Percentiles rank a stretch among this genome's conserved stretches.
Evolutionary conservation across 2,329 filamentous ascomycete genomes (phyloP).

Genomic region (Botrytis paeoniae): DNA sequence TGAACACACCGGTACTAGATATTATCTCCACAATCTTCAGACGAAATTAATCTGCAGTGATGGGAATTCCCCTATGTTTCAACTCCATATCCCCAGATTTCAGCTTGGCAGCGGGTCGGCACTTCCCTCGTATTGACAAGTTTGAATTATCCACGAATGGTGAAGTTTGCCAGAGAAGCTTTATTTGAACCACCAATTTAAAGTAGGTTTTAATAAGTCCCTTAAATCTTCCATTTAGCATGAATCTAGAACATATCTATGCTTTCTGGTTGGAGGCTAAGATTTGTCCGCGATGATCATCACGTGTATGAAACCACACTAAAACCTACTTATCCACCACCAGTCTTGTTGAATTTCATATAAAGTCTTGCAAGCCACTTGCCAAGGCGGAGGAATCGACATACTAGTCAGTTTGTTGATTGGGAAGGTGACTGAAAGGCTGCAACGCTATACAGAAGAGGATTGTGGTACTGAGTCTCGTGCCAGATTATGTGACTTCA

Average conservation of each 20-base stretch:
- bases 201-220: not conserved
- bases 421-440: not conserved
- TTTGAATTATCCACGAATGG: conserved; percentile 1
- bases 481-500: not conserved
- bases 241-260: not conserved
- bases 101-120: not conserved
- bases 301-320: not conserved
- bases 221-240: conserved; percentile 6
- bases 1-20: too few species aligned
- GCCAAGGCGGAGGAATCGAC: conserved; percentile 9
- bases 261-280: conserved; percentile 11
- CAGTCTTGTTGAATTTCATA: not conserved
- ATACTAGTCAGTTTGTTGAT: not conserved
- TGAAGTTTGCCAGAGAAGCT: not conserved
- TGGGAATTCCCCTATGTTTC: not conserved
- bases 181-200: not conserved
- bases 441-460: not conserved
- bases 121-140: not conserved
- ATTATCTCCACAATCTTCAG: not conserved
- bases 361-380: not conserved
- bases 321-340: not conserved
- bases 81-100: conserved; percentile 1
- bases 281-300: conserved; percentile 4
- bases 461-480: not conserved
- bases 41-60: not conserved